Percentiles rank a stretch among this genome's conserved stretches.
phyloP scores from a whole-genome alignment of 108 stramenopile genomes.

The Bacterosira constricta region DNA sequence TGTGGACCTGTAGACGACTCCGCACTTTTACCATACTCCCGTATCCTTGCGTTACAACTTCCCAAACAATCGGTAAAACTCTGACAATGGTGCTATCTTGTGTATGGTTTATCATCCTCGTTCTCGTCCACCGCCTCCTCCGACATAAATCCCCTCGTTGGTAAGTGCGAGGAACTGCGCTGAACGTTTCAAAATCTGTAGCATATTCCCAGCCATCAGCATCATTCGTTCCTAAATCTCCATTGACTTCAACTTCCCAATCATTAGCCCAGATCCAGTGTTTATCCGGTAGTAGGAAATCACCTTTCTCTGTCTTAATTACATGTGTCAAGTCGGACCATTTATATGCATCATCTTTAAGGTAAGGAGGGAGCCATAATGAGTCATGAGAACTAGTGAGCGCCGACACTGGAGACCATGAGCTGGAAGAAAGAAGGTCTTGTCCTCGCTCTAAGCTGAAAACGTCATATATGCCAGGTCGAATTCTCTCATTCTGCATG shows the following conservation, averaged over 20 bases:
- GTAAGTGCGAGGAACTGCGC: conserved; percentile 54
- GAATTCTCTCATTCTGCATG: conserved; percentile 76
- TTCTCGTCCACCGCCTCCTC: conserved; percentile 76
- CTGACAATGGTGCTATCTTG: conserved; percentile 33
- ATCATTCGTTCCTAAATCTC: conserved; percentile 61
- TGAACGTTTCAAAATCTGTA: conserved; percentile 79
- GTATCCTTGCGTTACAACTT: conserved; percentile 50
- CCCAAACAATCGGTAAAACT: conserved; percentile 61
- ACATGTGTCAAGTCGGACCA: conserved; percentile 78
- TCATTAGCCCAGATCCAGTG: conserved; percentile 86
- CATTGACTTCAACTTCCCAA: conserved; percentile 75
- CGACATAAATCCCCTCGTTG: conserved; percentile 68
- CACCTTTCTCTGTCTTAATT: conserved; percentile 52
- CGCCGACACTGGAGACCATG: conserved; percentile 67
- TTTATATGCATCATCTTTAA: conserved; percentile 75
- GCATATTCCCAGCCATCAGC: conserved; percentile 86
- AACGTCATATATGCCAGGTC: conserved; percentile 53
- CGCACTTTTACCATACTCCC: conserved; percentile 53
- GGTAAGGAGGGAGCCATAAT: conserved; percentile 73
- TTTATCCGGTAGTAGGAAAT: conserved; percentile 68
- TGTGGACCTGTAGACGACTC: conserved; percentile 64
- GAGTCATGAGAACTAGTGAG: neutral
- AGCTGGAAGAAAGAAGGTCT: conserved; percentile 63
- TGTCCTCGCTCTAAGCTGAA: conserved; percentile 67
- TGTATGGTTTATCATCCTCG: conserved; percentile 62